Conservation (phyloP, 495 filamentous ascomycete species). For the Thermochaetoides thermophila region DNA sequence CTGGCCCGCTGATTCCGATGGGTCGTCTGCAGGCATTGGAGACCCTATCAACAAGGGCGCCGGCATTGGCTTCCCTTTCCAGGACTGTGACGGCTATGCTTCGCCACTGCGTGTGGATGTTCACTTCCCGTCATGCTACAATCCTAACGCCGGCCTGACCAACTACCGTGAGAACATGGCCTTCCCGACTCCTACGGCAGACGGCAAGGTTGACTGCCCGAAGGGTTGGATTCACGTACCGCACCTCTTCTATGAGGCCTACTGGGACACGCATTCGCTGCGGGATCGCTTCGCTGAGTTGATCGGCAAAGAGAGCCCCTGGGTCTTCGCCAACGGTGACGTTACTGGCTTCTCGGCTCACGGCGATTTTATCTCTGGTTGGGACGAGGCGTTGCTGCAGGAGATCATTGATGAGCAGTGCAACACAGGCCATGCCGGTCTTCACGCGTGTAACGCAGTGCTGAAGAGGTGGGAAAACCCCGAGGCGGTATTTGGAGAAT, state of each 20-base stretch:
- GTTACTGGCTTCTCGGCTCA: conserved; percentile 44
- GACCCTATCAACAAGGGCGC: conserved; percentile 33
- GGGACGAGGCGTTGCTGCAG: conserved; percentile 48
- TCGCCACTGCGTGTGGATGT: conserved; percentile 42
- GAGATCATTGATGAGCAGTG: conserved; percentile 47
- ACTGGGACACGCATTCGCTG: conserved; percentile 46
- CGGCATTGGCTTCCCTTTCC: conserved; percentile 35
- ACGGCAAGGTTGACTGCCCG: conserved; percentile 46
- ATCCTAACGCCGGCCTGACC: conserved; percentile 40
- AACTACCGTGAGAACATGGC: conserved; percentile 38
- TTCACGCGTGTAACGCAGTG: conserved; percentile 42
- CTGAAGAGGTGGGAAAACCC: conserved; percentile 28
- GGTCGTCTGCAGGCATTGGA: conserved; percentile 31
- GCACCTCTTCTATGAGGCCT: conserved; percentile 55
- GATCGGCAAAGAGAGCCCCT: conserved; percentile 42
- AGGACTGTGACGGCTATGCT: conserved; percentile 36
- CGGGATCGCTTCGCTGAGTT: conserved; percentile 37
- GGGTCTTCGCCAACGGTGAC: conserved; percentile 50
- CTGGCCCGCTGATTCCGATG: conserved; percentile 32
- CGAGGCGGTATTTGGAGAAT: conserved; percentile 23
- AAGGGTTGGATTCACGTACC: conserved; percentile 38
- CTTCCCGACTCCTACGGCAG: conserved; percentile 32
- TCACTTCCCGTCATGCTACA: conserved; percentile 42
- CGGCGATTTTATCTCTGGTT: conserved; percentile 61
- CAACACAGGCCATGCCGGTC: conserved; percentile 34